Evolutionary conservation across 768 basidiomycete genomes (phyloP).

Genomic region (Coprinellus aureogranulatus): DNA sequence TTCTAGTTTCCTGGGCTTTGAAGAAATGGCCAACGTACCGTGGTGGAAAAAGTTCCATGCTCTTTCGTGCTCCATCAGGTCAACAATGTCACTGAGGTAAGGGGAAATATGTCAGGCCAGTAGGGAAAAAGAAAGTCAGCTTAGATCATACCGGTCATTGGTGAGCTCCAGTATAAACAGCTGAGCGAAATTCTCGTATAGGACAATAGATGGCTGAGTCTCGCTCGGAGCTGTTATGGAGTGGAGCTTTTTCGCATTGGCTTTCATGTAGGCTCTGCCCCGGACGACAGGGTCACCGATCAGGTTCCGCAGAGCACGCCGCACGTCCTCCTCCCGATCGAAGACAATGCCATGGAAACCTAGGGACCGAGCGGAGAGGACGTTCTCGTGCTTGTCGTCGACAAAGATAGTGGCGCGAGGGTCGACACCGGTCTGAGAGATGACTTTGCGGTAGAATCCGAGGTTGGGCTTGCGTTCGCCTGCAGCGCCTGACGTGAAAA

Average conservation of each 20-base stretch:
- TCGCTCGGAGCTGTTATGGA: constrained; percentile 42
- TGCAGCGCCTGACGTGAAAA: constrained; percentile 51
- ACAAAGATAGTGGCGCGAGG: constrained; percentile 51
- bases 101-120: neutral
- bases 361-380: constrained; percentile 54
- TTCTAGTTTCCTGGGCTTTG: constrained; percentile 4
- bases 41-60: constrained; percentile 59
- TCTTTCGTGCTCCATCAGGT: constrained; percentile 38
- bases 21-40: constrained; percentile 10
- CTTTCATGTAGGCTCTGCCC: constrained; percentile 38
- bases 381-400: constrained; percentile 60
- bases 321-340: constrained; percentile 38
- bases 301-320: constrained; percentile 45
- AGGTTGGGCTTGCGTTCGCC: constrained; percentile 58
- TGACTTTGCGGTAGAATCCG: constrained; percentile 50
- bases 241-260: constrained; percentile 37
- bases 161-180: constrained; percentile 57
- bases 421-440: constrained; percentile 42
- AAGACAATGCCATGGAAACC: constrained; percentile 57
- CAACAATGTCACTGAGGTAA: constrained; percentile 39
- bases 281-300: constrained; percentile 45
- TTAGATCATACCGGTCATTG: constrained; percentile 33
- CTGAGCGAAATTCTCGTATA: constrained; percentile 58
- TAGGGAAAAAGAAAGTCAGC: neutral
- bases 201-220: constrained; percentile 27